Base-by-base conservation (phyloP, 768 basidiomycete genomes). In the Cystobasidium onofrii region DNA sequence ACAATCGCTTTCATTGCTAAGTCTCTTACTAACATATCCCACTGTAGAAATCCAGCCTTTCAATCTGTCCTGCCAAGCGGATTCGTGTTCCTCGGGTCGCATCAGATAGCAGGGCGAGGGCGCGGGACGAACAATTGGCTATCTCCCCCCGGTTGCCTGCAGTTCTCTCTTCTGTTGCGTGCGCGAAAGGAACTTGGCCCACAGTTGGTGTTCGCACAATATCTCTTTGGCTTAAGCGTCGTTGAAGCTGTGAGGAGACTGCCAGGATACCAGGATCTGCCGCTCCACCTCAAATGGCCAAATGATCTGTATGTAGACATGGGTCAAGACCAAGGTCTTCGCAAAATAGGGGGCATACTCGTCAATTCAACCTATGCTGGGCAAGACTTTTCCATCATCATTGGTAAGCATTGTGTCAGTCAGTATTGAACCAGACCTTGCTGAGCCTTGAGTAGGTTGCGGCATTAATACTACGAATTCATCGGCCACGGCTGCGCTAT, bases 61-160 rank as follows among this genome's bases (percentile, higher is more conserved):
- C 84, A 94, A 43, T 82, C 86, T 1, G 78, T 82, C 6, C 85
- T 96, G 1, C 90, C 90, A 0, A 82, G 88, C 0, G 92, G 93
- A 0, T 77, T 92, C 15, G 84, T 93, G 44, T 95, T 89, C 50
- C 82, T 97, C 41, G 94, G 93, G 0, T 88, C 91, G 0, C 87
- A 88, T 77, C 96, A 98, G 80, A 85, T 96, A 4, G 84, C 89
- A 15, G 96, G 91, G 4, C 85, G 94, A 62, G 95, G 95, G 0
- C 87, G 96, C 46, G 92, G 93, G 0, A 84, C 85, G 17, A 98
- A 98, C 79, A 82, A 87, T 61, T 98, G 95, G 96, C 85, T 97
- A 44, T 96, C 94, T 0, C 95, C 94, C 0, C 81, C 86, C 0
- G 96, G 94, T 0, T 92, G 92, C 79, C 86, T 98, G 9, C 88